These are phyloP conservation scores for Lobosporangium transversale DNA, from an alignment of 192 early-diverging fungal species.

Conservation along the genomic window DNA sequence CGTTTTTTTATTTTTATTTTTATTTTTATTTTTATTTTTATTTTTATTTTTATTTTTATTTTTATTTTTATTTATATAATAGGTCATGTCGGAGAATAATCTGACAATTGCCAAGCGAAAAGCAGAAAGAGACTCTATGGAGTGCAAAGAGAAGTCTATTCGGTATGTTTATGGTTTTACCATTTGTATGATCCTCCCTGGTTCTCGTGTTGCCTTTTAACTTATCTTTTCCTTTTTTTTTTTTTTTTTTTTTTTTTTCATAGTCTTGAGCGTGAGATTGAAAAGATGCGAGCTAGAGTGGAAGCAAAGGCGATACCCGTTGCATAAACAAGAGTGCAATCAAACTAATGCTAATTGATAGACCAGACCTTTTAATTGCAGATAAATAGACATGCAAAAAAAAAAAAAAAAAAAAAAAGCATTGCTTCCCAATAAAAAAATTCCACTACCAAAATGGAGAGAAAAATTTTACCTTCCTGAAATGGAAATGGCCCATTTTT, in stretches of 20 bases:
- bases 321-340: conserved; percentile 3
- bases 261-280: conserved; percentile 53
- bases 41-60: too few relatives aligned
- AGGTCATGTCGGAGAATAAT: conserved; percentile 48
- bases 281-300: conserved; percentile 47
- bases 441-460: too few relatives aligned
- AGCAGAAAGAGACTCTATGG: conserved; percentile 49
- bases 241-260: not conserved
- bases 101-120: conserved; percentile 48
- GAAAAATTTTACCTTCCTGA: too few relatives aligned
- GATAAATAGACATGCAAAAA: too few relatives aligned
- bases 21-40: not conserved
- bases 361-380: too few relatives aligned
- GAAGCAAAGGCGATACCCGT: conserved; percentile 37
- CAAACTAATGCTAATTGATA: conserved; percentile 6
- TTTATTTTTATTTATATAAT: too few relatives aligned
- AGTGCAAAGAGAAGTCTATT: conserved; percentile 41
- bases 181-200: not conserved
- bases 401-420: too few relatives aligned
- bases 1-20: not conserved
- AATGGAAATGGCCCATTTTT: too few relatives aligned
- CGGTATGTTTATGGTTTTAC: conserved; percentile 13
- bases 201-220: not conserved
- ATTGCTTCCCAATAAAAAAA: too few relatives aligned
- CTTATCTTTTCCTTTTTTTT: too few relatives aligned